Percentiles rank a stretch among this genome's conserved stretches.
Evolutionary conservation across 2,329 filamentous ascomycete genomes (phyloP).

Genomic region (Microsporum canis): DNA sequence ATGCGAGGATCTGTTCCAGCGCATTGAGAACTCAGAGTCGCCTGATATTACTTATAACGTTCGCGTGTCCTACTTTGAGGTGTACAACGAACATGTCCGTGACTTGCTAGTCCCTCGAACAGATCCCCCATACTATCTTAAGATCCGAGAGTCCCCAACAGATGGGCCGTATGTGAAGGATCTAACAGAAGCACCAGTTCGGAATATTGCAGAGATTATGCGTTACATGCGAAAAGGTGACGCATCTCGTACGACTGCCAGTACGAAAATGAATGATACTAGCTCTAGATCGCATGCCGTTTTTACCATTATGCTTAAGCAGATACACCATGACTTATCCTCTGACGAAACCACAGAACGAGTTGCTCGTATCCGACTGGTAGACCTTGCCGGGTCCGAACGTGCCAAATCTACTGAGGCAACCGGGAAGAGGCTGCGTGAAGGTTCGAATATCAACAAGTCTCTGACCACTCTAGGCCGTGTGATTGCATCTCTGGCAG

Average conservation of each 20-base stretch:
- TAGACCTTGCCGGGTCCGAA: conserved; percentile 90
- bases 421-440: conserved; percentile 76
- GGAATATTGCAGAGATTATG: conserved; percentile 75
- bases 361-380: conserved; percentile 82
- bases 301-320: conserved; percentile 95
- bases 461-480: conserved; percentile 89
- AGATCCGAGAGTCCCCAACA: conserved; percentile 88
- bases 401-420: conserved; percentile 92
- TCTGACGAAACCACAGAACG: conserved; percentile 97
- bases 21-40: conserved; percentile 73
- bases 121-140: conserved; percentile 79
- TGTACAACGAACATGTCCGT: conserved; percentile 98
- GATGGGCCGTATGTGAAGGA: conserved; percentile 97
- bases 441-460: conserved; percentile 98
- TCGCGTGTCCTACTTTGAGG: conserved; percentile 95
- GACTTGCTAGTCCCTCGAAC: conserved; percentile 76
- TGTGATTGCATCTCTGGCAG: conserved; percentile 83
- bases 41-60: conserved; percentile 95
- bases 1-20: conserved; percentile 89
- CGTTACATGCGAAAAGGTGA: conserved; percentile 87
- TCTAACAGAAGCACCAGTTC: conserved; percentile 82
- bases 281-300: conserved; percentile 93
- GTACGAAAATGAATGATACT: conserved; percentile 99
- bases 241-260: conserved; percentile 72
- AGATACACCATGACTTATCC: conserved; percentile 93